Evolutionary conservation across 768 basidiomycete species (phyloP), one percentile per base, ranked within the genome.

Genomic region (Lepiota brunneoincarnata): DNA sequence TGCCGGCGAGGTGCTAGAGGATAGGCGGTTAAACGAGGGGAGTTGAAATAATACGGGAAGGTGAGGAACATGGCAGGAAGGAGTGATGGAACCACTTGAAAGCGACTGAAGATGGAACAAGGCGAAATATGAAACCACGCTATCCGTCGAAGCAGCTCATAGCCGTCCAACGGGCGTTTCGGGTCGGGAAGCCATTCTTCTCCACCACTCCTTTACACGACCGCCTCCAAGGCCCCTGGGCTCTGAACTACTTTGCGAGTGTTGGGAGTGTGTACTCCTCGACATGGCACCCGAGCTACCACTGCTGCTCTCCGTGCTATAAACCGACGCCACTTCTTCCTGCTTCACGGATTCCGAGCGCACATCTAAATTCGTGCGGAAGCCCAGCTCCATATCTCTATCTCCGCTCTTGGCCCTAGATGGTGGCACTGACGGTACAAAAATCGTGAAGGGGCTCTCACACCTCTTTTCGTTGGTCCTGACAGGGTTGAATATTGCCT

Each of bases 401-500:
- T 18, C 17, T 26, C 26, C 11, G 36, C 17, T 47, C n/a, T 18
- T 47, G 10, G 45, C 17, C 24, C 34, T 31, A 14, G 60, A 54
- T 49, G 18, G 39, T 18, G 47, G 17, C 9, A 54, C 52, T 7
- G 58, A 52, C 0, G 72, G 68, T 4, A 71, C 65, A 48, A 70
- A 73, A 10, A 72, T 58, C 35, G 76, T 77, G 57, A 80, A 78
- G 14, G 77, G 78, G 37, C 66, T 70, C 54, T 75, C 71, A 34
- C 67, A 63, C 15, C 60, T 60, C 57, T 60, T 62, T 38, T 75
- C 72, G 1, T 70, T 71, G 7, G 79, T 79, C 1, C 74, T 77
- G 1, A 76, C 75, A 1, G 90, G 89, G 60, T 92, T 92, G 65
- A 92, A 92, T 21, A 92, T 65, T 4, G 87, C 83, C 51, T 92